phyloP scores from a whole-genome alignment of 1,139 yeast genomes.

The Hemisphaericaspora xylanilytica region DNA sequence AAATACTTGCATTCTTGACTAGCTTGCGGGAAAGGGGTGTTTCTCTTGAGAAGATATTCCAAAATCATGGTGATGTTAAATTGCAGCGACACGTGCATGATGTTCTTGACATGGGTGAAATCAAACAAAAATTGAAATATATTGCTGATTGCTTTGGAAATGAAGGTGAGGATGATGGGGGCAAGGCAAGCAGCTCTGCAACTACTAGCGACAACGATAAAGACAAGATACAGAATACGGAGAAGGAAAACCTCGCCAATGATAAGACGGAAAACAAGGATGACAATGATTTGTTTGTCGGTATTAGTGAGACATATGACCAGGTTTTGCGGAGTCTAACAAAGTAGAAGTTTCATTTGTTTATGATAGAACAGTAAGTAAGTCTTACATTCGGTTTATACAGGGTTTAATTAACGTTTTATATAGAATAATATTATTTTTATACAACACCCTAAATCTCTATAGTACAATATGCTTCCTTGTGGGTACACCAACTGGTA shows the following conservation, averaged over 20 bases:
- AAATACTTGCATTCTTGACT: slow-evolving; percentile 49
- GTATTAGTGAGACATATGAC: slow-evolving; percentile 50
- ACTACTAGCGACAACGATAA: slow-evolving; percentile 10
- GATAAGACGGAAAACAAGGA: slow-evolving; percentile 18
- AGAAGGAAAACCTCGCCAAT: background rate
- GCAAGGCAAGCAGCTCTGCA: slow-evolving; percentile 6
- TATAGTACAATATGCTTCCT: background rate
- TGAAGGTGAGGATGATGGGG: slow-evolving; percentile 3
- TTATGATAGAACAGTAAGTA: slow-evolving; percentile 2
- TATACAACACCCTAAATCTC: background rate
- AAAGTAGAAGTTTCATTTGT: slow-evolving; percentile 2
- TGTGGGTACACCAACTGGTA: background rate
- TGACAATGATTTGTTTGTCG: slow-evolving; percentile 14
- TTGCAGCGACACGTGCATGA: slow-evolving; percentile 11
- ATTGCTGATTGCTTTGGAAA: slow-evolving; percentile 11
- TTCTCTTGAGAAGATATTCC: slow-evolving; percentile 49
- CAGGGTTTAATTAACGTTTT: background rate
- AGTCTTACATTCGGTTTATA: too few species aligned
- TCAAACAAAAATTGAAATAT: slow-evolving; percentile 18
- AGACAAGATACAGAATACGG: background rate
- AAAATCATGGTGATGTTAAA: slow-evolving; percentile 7
- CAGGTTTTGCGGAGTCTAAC: slow-evolving; percentile 42
- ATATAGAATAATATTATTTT: background rate
- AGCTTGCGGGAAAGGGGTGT: slow-evolving; percentile 52
- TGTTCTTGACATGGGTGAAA: slow-evolving; percentile 18